Evolutionary conservation across 1,139 yeast species (phyloP).

Genomic region (Yamadazyma siamensis): DNA sequence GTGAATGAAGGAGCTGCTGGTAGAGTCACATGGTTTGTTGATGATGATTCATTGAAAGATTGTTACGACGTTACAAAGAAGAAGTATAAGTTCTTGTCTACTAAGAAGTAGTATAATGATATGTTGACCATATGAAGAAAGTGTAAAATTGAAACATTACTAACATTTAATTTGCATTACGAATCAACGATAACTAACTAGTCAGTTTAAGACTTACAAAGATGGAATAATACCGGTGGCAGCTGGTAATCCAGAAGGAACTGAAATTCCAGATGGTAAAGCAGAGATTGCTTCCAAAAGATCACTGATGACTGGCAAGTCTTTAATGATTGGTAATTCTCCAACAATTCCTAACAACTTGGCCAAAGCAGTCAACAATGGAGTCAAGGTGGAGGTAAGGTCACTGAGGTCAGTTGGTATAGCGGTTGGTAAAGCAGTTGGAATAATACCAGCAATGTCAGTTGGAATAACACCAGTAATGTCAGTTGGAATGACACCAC

Average conservation of each 20-base stretch:
- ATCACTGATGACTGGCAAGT: slow-evolving; percentile 11
- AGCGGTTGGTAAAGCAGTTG: slow-evolving; percentile 6
- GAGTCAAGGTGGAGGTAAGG: slow-evolving; percentile 3
- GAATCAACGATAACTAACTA: too few relatives aligned
- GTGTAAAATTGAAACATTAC: too few relatives aligned
- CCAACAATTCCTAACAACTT: slow-evolving; percentile 6
- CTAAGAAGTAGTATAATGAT: slow-evolving; percentile 10
- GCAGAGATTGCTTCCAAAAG: slow-evolving; percentile 8
- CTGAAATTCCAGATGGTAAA: slow-evolving; percentile 8
- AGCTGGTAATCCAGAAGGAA: slow-evolving; percentile 10
- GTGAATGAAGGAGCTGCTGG: slow-evolving; percentile 97
- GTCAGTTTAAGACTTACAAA: too few relatives aligned
- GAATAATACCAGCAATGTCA: slow-evolving; percentile 2
- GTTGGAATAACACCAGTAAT: slow-evolving; percentile 5
- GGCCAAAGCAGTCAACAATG: slow-evolving; percentile 7
- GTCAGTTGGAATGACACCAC: slow-evolving; percentile 8
- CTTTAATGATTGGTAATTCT: slow-evolving; percentile 9
- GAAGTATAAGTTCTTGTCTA: slow-evolving; percentile 60
- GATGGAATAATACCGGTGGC: slow-evolving; percentile 6
- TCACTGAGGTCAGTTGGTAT: slow-evolving; percentile 6
- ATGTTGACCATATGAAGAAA: too few relatives aligned
- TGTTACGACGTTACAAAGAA: slow-evolving; percentile 70
- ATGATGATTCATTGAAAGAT: slow-evolving; percentile 88
- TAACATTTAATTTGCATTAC: too few relatives aligned
- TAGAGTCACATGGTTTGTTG: slow-evolving; percentile 96